Conservation (phyloP, 2,329 filamentous ascomycete genomes). For the Hortaea sp. region DNA sequence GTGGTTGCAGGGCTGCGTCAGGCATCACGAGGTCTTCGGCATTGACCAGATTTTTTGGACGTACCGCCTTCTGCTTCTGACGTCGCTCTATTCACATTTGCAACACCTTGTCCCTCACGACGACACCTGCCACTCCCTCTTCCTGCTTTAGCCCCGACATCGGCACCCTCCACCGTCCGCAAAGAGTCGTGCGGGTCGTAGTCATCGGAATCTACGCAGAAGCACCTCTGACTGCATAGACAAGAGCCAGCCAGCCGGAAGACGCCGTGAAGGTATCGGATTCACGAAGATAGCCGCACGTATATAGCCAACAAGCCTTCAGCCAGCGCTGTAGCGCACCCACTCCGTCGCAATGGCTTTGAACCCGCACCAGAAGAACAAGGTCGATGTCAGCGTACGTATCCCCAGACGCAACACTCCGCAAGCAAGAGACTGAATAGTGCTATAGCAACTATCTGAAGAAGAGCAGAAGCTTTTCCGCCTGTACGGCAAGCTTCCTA, state of each 20-base stretch:
- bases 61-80: neutral
- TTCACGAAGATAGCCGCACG: too few relatives aligned
- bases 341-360: slow-evolving; percentile 3
- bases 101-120: too few relatives aligned
- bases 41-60: slow-evolving; percentile 1
- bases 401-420: slow-evolving; percentile 66
- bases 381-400: slow-evolving; percentile 89
- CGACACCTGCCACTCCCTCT: too few relatives aligned
- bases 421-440: slow-evolving; percentile 59
- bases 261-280: too few relatives aligned
- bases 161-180: too few relatives aligned
- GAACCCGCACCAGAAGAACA: slow-evolving; percentile 96
- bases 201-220: neutral
- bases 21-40: slow-evolving; percentile 2
- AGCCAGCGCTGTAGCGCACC: neutral
- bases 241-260: neutral
- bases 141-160: too few relatives aligned
- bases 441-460: slow-evolving; percentile 66
- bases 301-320: too few relatives aligned
- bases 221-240: neutral
- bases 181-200: too few relatives aligned
- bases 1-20: neutral
- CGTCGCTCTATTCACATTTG: too few relatives aligned
- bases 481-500: slow-evolving; percentile 94
- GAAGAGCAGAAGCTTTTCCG: slow-evolving; percentile 96